Percentiles rank a stretch among this genome's conserved stretches.
These are phyloP conservation scores for Boletus speciosus DNA, from an alignment of 768 basidiomycete species.

Conservation along the genomic window DNA sequence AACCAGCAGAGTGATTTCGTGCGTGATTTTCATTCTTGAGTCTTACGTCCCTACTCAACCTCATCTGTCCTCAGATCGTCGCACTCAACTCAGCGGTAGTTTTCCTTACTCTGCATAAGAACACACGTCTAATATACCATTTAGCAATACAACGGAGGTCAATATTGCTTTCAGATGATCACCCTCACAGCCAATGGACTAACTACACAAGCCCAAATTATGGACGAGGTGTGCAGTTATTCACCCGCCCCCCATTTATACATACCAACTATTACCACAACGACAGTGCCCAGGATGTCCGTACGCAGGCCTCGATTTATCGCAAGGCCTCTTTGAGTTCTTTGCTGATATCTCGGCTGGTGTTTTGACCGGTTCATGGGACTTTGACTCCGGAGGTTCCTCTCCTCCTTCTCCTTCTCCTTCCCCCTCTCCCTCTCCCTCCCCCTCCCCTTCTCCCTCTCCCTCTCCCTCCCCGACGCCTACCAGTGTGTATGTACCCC, in stretches of 20 bases:
- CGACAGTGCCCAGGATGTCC: conserved; percentile 66
- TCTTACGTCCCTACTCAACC: conserved; percentile 2
- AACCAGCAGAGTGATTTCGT: conserved; percentile 36
- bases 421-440: conserved; percentile 19
- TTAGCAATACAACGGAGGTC: conserved; percentile 54
- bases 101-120: not conserved
- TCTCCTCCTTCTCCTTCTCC: conserved; percentile 11
- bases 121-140: not conserved
- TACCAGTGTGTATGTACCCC: conserved; percentile 3
- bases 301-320: conserved; percentile 63
- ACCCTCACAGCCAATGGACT: conserved; percentile 60
- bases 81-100: conserved; percentile 38
- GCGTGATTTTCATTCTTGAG: conserved; percentile 3
- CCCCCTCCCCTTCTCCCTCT: conserved; percentile 17
- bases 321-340: conserved; percentile 58
- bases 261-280: not conserved
- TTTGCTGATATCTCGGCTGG: conserved; percentile 51
- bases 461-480: conserved; percentile 13
- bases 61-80: conserved; percentile 43
- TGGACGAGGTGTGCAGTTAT: conserved; percentile 48
- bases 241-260: not conserved
- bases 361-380: conserved; percentile 60
- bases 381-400: conserved; percentile 31
- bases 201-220: conserved; percentile 52
- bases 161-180: conserved; percentile 59